Percentiles rank a stretch among this genome's conserved stretches.
phyloP scores from a whole-genome alignment of 129 eudicot genomes.

The Lonicera japonica region DNA sequence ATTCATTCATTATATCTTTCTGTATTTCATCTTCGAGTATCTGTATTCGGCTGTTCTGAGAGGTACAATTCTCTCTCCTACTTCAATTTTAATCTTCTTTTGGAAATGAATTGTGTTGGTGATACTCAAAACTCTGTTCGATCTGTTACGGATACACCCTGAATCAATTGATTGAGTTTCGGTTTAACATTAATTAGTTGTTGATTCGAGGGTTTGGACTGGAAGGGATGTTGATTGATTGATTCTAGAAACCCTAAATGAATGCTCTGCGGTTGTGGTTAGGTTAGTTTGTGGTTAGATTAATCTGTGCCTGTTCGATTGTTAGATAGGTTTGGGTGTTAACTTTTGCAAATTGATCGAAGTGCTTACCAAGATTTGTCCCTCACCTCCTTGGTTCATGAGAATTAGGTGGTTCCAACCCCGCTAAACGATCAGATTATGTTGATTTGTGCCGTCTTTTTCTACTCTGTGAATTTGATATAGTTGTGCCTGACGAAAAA shows the following conservation, averaged over 20 bases:
- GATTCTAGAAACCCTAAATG: not conserved
- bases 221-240: not conserved
- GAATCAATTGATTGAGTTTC: too few species aligned
- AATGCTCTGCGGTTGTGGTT: not conserved
- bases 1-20: slow-evolving; percentile 12
- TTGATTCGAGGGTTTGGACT: not conserved
- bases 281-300: not conserved
- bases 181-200: not conserved
- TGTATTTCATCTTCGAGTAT: slow-evolving; percentile 5
- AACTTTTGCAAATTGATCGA: too few species aligned
- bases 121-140: slow-evolving; percentile 11
- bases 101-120: slow-evolving; percentile 1
- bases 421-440: too few species aligned
- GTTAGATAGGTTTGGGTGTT: not conserved
- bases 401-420: too few species aligned
- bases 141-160: slow-evolving; percentile 1
- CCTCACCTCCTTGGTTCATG: too few species aligned
- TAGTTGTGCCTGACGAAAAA: not conserved
- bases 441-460: too few species aligned
- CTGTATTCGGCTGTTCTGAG: slow-evolving; percentile 19
- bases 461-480: slow-evolving; percentile 1
- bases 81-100: not conserved
- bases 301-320: not conserved
- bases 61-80: slow-evolving; percentile 23
- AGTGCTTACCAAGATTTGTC: too few species aligned